Base-by-base conservation (phyloP, 371 early-diverging fungal species). In the Mortierella sp. region DNA sequence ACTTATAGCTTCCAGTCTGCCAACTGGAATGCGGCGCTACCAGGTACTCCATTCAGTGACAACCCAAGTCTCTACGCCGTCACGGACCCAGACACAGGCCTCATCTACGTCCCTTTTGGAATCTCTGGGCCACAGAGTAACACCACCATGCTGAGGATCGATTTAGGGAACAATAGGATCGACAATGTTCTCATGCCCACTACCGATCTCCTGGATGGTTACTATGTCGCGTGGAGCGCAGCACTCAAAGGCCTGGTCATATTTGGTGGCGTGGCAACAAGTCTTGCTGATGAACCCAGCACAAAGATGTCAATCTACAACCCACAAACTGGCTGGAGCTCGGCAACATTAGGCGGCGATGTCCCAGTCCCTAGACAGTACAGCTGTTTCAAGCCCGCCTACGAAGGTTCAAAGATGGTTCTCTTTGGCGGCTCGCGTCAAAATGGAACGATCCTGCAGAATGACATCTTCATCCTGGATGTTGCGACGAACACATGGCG, bases 401-500 rank as follows among this genome's bases (percentile, higher is more conserved):
- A 55, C 39, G 27, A 49, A 0, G 63, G 49, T 4, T 14, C 63
- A 17, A 54, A 28, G 43, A 16, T 63, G 31, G 41, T 63, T 0
- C 37, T 63, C 5, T 63, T 63, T 50, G 55, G 63, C 8, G 63
- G 63, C 14, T 10, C 25, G 2, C 14, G 14, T 12, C 16, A 25
- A 5, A 7, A 8, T 10, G 9, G 55, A 40, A 3, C 21, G 22
- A 21, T 25, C 25, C 19, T 14, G 39, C 2, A 48, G 28, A 41
- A 22, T 7, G 63, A 63, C 56, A 63, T 63, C 22, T 63, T 55
- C 27, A 21, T 63, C 24, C 49, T 25, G 21, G 40, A 48, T 19
- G 46, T 56, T 12, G 22, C 29, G n/a, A 29, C 56, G 19, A 46
- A 45, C 45, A 45, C 46, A 5, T 63, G 63, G 63, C 34, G 10